These are phyloP conservation scores for Pythium phragmiticola DNA, from an alignment of 352 stramenopile genomes.

Conservation along the genomic window DNA sequence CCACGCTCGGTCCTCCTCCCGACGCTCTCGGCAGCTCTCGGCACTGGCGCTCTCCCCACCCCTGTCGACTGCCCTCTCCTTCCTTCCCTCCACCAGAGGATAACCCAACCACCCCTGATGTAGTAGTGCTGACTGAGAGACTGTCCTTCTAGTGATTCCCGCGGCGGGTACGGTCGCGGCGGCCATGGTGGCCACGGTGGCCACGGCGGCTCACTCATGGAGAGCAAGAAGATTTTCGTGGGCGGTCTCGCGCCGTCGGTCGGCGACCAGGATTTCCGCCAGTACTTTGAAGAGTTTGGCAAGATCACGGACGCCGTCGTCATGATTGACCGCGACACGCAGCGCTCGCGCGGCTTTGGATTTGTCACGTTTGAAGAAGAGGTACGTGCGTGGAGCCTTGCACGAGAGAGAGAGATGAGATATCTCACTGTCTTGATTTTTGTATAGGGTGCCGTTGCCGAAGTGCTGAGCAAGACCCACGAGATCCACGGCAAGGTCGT, in stretches of 20 bases:
- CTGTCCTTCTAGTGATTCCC: constrained; percentile 37
- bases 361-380: constrained; percentile 93
- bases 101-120: background rate
- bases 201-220: constrained; percentile 36
- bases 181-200: constrained; percentile 25
- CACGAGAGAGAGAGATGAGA: background rate
- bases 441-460: constrained; percentile 68
- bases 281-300: constrained; percentile 92
- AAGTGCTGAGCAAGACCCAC: constrained; percentile 88
- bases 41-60: background rate
- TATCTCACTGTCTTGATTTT: background rate
- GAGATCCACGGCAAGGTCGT: constrained; percentile 91
- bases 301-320: constrained; percentile 90
- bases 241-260: constrained; percentile 85
- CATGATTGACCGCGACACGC: constrained; percentile 92
- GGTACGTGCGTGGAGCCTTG: constrained; percentile 14
- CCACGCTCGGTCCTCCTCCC: constrained; percentile 4
- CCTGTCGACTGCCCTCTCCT: constrained; percentile 4
- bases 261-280: constrained; percentile 87
- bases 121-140: constrained; percentile 16
- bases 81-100: background rate
- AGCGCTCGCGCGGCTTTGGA: constrained; percentile 90
- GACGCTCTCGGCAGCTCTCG: background rate
- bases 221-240: constrained; percentile 94
- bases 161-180: constrained; percentile 27